Percentiles rank a stretch among this genome's conserved stretches.
Conservation (phyloP, 108 stramenopile genomes). For the Fistulifera pelliculosa region DNA sequence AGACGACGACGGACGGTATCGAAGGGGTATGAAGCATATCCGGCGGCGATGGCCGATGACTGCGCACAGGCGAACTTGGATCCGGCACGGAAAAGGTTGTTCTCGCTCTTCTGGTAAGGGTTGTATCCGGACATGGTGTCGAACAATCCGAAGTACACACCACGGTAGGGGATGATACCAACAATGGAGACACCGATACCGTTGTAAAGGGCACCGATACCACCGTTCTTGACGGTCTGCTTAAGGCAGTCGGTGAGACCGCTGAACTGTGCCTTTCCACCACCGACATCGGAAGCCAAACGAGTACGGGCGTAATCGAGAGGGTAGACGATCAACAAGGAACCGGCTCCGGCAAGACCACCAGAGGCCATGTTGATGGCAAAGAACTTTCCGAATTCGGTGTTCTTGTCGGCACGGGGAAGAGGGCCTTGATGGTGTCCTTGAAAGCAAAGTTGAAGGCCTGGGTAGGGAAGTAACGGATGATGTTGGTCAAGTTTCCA, state of each 20-base stretch:
- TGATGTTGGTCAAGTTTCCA: constrained; percentile 97
- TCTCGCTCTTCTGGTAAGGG: constrained; percentile 93
- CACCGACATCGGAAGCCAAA: constrained; percentile 96
- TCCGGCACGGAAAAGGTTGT: constrained; percentile 71
- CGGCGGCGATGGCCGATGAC: constrained; percentile 85
- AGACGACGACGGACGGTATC: constrained; percentile 99
- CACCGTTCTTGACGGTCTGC: constrained; percentile 82
- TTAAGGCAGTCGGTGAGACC: constrained; percentile 95
- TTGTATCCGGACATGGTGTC: constrained; percentile 96
- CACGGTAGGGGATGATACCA: constrained; percentile 98
- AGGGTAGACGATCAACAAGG: constrained; percentile 95
- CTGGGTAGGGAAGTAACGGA: constrained; percentile 98
- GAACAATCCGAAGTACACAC: constrained; percentile 97
- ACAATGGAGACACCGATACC: constrained; percentile 95
- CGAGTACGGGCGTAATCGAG: constrained; percentile 99
- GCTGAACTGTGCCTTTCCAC: constrained; percentile 91
- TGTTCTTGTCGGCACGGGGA: constrained; percentile 97
- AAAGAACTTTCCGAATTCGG: constrained; percentile 93
- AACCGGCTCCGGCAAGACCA: constrained; percentile 95
- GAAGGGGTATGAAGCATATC: constrained; percentile 98
- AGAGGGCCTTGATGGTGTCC: constrained; percentile 93
- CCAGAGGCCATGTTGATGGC: constrained; percentile 96
- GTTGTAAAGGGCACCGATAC: constrained; percentile 92
- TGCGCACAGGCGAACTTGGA: constrained; percentile 97
- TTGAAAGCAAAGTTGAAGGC: constrained; percentile 99